phyloP scores from a whole-genome alignment of 768 basidiomycete genomes.

The Mycena vulgaris region DNA sequence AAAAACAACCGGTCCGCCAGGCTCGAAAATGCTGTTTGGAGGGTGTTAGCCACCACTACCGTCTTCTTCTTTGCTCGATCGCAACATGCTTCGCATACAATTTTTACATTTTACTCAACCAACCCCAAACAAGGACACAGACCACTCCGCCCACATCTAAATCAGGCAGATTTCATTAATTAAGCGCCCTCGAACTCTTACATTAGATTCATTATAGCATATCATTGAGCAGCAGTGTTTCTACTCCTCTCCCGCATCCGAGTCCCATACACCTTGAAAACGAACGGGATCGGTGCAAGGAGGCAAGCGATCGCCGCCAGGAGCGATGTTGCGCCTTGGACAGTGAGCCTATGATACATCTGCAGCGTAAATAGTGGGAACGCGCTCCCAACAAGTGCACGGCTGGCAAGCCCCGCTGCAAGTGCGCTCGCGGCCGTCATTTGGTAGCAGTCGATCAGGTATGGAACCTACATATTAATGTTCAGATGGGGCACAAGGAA shows the following conservation, averaged over 20 bases:
- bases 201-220: too few relatives aligned
- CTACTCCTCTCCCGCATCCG: slow-evolving; percentile 25
- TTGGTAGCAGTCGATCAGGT: slow-evolving; percentile 34
- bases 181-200: too few relatives aligned
- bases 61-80: slow-evolving; percentile 54
- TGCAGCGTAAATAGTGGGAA: slow-evolving; percentile 36
- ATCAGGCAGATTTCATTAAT: background rate
- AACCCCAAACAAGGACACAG: too few relatives aligned
- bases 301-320: slow-evolving; percentile 30
- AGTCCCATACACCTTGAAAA: slow-evolving; percentile 21
- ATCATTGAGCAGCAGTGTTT: slow-evolving; percentile 3
- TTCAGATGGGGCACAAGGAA: background rate
- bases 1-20: slow-evolving; percentile 17
- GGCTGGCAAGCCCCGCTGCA: slow-evolving; percentile 33
- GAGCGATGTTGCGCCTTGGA: slow-evolving; percentile 33
- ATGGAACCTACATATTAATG: slow-evolving; percentile 18
- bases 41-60: slow-evolving; percentile 43
- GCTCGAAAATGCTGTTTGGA: slow-evolving; percentile 39
- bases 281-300: slow-evolving; percentile 37
- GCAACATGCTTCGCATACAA: slow-evolving; percentile 60
- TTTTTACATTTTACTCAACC: too few relatives aligned
- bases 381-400: slow-evolving; percentile 34
- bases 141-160: background rate
- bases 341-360: slow-evolving; percentile 33
- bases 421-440: slow-evolving; percentile 35